Conservation (phyloP, 75 land plant species). For the Sequoiadendron giganteum region DNA sequence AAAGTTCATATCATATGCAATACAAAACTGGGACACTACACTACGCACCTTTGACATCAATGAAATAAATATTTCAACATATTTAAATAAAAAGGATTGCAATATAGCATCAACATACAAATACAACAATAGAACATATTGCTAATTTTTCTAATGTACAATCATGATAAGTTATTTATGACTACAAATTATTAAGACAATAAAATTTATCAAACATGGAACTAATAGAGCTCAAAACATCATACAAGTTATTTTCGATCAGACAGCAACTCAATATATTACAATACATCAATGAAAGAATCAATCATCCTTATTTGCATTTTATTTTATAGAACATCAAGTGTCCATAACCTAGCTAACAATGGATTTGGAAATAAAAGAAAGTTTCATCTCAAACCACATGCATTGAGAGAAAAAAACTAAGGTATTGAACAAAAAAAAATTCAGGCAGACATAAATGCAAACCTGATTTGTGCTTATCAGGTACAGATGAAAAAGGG, state of each 20-base stretch:
- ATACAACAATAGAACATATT: no score
- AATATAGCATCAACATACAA: no score
- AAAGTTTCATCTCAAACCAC: neutral
- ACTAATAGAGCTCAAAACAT: neutral
- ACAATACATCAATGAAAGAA: neutral
- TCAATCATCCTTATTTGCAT: neutral
- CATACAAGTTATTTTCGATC: neutral
- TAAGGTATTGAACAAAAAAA: neutral
- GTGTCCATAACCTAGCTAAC: neutral
- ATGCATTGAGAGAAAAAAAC: neutral
- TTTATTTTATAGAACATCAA: neutral
- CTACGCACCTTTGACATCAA: no score
- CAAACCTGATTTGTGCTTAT: conserved; percentile 75
- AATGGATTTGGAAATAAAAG: neutral
- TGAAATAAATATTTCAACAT: no score
- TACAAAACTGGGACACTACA: no score
- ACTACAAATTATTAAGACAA: no score
- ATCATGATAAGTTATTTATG: no score
- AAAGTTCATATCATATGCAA: no score
- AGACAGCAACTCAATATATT: neutral
- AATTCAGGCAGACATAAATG: neutral
- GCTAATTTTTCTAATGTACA: no score
- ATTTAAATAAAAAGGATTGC: no score
- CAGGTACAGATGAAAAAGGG: conserved; percentile 66
- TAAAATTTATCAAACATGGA: neutral